Base-by-base conservation (phyloP, 345 rosid genomes). In the Boechera divaricarpa region DNA sequence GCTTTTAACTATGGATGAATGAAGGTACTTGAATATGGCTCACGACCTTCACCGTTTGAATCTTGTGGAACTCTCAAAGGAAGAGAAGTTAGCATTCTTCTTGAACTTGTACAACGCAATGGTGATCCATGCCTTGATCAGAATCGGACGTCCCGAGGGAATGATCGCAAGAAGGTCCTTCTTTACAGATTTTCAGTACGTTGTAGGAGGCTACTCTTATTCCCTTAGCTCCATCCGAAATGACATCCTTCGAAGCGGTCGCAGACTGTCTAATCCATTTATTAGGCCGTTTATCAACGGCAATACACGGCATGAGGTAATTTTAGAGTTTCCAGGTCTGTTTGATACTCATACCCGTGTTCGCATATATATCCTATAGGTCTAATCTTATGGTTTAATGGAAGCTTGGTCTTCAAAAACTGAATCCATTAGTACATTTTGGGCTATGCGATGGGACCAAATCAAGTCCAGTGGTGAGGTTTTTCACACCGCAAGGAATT, bases 91-190 rank as follows among this genome's bases (percentile, higher is more conserved):
- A 70, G 85, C 96, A 1, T 91, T 95, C 82, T 95, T 92, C 78
- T 60, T 95, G 80, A 95, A 95, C 82, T 75, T 95, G 79, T 79
- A 92, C 80, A 92, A 95, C 57, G 94, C 98, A 31, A 95, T 95
- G 99, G 90, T 86, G 57, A 91, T 95, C 70, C 98, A 95, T 81
- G 97, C 96, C 13, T 79, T 86, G 35, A 86, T 92, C 55, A 89
- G 90, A 77, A 74, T 86, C 3, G 94, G 94, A 12, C 82, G 80
- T 31, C 88, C 92, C 0, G 89, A 84, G 44, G 92, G 98, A 74
- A 66, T 88, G 36, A 77, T 87, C 2, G 96, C 92, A 47, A 85
- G 96, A 59, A 90, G 89, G 70, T 80, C 91, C 0, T 88, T 86
- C 74, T 83, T 80, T 58, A 80, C 85, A 3, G 92, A 89, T 59